A percentile compares a stretch with the other conserved stretches of the same genome.
Conservation (phyloP, 345 rosid species). For the Limnanthes douglasii region DNA sequence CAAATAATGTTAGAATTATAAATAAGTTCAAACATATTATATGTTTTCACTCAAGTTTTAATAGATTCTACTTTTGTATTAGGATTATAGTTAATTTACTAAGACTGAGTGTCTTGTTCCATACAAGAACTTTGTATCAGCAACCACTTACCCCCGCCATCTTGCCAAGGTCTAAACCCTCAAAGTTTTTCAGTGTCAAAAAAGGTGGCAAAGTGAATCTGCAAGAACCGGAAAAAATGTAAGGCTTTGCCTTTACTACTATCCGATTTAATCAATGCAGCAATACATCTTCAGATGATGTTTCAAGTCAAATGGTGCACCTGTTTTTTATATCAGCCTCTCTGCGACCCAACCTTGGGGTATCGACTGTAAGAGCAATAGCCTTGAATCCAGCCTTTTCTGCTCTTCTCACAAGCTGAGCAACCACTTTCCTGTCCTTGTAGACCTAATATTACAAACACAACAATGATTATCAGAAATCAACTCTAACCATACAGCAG, state of each 20-base stretch:
- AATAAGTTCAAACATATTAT: too few relatives aligned
- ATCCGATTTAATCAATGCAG: too few relatives aligned
- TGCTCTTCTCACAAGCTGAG: conserved; percentile 81
- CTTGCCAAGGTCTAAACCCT: conserved; percentile 87
- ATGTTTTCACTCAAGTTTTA: too few relatives aligned
- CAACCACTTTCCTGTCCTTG: conserved; percentile 67
- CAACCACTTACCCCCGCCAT: conserved; percentile 45
- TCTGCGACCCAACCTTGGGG: conserved; percentile 86
- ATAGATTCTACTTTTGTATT: too few relatives aligned
- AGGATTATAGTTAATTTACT: too few relatives aligned
- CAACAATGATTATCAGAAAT: conserved; percentile 3
- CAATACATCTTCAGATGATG: too few relatives aligned
- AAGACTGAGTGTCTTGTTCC: too few relatives aligned
- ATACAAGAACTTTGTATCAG: not conserved
- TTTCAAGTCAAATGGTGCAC: conserved; percentile 10
- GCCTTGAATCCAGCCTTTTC: conserved; percentile 94
- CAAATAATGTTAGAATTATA: not conserved
- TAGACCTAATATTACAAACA: conserved; percentile 29
- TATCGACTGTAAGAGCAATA: conserved; percentile 86
- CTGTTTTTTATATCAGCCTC: conserved; percentile 92
- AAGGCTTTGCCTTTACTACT: too few relatives aligned
- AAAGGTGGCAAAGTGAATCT: conserved; percentile 71
- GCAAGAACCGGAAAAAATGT: conserved; percentile 7
- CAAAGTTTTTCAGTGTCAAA: conserved; percentile 86
- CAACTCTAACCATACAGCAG: conserved; percentile 6